Percentiles rank a stretch among this genome's conserved stretches.
phyloP scores from a whole-genome alignment of 371 early-diverging fungal genomes.

The Circinella minor region DNA sequence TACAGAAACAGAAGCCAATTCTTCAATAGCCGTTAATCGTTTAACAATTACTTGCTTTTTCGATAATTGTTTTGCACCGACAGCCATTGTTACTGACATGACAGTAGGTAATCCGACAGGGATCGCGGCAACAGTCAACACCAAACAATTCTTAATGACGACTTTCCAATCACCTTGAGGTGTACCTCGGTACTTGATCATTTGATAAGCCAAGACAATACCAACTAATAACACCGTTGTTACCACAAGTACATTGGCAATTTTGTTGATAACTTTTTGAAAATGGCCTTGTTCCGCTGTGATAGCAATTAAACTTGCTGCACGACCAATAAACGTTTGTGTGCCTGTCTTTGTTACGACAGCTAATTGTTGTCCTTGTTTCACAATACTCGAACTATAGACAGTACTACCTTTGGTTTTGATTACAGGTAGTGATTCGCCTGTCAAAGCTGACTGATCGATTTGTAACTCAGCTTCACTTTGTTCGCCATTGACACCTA shows the following conservation, averaged over 20 bases:
- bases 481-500: constrained; percentile 80
- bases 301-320: constrained; percentile 87
- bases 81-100: constrained; percentile 95
- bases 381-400: constrained; percentile 85
- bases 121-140: constrained; percentile 91
- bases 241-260: constrained; percentile 83
- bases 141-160: constrained; percentile 72
- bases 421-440: constrained; percentile 85
- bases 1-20: constrained; percentile 90
- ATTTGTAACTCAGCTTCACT: constrained; percentile 79
- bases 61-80: constrained; percentile 90
- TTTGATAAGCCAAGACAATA: constrained; percentile 77
- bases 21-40: constrained; percentile 92
- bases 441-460: constrained; percentile 95
- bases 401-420: constrained; percentile 81
- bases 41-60: constrained; percentile 93
- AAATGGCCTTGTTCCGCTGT: constrained; percentile 86
- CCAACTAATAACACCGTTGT: constrained; percentile 76
- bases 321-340: constrained; percentile 91
- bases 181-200: constrained; percentile 36
- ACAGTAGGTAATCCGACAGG: constrained; percentile 96
- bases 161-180: constrained; percentile 37
- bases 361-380: constrained; percentile 85
- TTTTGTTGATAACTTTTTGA: constrained; percentile 83
- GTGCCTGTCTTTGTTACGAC: constrained; percentile 88